Evolutionary conservation across 768 basidiomycete species (phyloP).

Genomic region (Bullera alba): DNA sequence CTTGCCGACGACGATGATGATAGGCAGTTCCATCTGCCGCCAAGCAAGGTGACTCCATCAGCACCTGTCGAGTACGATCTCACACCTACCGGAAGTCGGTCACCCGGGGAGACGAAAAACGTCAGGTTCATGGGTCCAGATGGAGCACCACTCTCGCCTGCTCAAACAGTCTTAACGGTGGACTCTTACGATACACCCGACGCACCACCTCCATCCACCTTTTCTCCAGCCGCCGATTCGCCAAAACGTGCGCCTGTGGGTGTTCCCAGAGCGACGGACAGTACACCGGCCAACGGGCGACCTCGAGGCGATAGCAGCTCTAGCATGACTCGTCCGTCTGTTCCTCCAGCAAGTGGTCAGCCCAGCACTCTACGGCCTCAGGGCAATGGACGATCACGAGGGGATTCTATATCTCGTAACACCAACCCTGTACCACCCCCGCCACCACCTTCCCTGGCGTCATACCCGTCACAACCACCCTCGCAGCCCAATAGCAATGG

Average conservation of each 20-base stretch:
- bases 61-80: background rate
- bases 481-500: background rate
- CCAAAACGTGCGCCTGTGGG: slow-evolving; percentile 1
- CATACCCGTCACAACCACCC: slow-evolving; percentile 17
- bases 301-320: background rate
- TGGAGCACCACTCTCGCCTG: slow-evolving; percentile 41
- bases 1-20: slow-evolving; percentile 33
- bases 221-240: slow-evolving; percentile 9
- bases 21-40: slow-evolving; percentile 10
- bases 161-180: slow-evolving; percentile 32
- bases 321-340: background rate
- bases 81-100: too few relatives aligned
- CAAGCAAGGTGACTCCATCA: background rate
- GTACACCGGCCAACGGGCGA: background rate
- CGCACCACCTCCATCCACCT: slow-evolving; percentile 36
- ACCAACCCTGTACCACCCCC: slow-evolving; percentile 12
- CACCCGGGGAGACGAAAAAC: slow-evolving; percentile 33
- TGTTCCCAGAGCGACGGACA: background rate
- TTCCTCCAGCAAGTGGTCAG: slow-evolving; percentile 7
- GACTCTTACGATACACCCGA: slow-evolving; percentile 36
- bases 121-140: slow-evolving; percentile 45
- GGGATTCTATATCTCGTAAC: background rate
- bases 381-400: background rate
- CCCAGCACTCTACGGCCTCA: background rate
- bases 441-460: slow-evolving; percentile 26